Conservation (phyloP, 768 basidiomycete genomes). For the Tricholoma terreum region DNA sequence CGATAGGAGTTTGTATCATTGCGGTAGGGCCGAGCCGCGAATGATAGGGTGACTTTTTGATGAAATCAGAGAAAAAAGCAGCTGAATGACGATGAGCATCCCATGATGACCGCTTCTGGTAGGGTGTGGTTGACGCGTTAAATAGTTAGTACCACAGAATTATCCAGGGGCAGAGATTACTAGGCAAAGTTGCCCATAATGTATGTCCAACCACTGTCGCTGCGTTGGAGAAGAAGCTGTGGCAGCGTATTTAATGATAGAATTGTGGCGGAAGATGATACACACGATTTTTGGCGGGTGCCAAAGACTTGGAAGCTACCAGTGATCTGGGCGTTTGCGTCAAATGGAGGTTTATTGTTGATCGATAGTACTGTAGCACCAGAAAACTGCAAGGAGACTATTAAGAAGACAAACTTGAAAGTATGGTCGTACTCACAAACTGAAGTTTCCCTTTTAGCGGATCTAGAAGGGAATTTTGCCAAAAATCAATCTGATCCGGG, state of each 20-base stretch:
- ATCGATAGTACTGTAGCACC: slow-evolving; percentile 56
- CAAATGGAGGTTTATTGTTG: slow-evolving; percentile 48
- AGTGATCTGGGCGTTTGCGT: slow-evolving; percentile 47
- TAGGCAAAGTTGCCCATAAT: slow-evolving; percentile 55
- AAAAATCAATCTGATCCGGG: slow-evolving; percentile 48
- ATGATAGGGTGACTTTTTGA: slow-evolving; percentile 52
- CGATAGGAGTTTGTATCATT: slow-evolving; percentile 44
- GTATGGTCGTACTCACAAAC: slow-evolving; percentile 29
- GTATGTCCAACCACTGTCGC: slow-evolving; percentile 38
- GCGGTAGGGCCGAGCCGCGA: slow-evolving; percentile 47
- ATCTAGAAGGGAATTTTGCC: slow-evolving; percentile 51
- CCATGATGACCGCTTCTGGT: slow-evolving; percentile 44
- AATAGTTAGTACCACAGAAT: slow-evolving; percentile 46
- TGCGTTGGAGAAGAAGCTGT: slow-evolving; percentile 43
- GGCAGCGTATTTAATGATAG: background rate
- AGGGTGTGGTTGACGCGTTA: slow-evolving; percentile 36
- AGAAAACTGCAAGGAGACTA: slow-evolving; percentile 27
- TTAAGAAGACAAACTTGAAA: background rate
- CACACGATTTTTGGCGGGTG: slow-evolving; percentile 47
- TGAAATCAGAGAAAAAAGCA: background rate
- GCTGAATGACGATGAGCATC: slow-evolving; percentile 11
- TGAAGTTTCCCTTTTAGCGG: slow-evolving; percentile 43
- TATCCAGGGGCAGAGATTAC: slow-evolving; percentile 48
- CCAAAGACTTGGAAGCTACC: slow-evolving; percentile 53
- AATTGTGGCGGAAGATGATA: background rate